Evolutionary conservation across 768 basidiomycete genomes (phyloP).

Genomic region (Boletus coccyginus): DNA sequence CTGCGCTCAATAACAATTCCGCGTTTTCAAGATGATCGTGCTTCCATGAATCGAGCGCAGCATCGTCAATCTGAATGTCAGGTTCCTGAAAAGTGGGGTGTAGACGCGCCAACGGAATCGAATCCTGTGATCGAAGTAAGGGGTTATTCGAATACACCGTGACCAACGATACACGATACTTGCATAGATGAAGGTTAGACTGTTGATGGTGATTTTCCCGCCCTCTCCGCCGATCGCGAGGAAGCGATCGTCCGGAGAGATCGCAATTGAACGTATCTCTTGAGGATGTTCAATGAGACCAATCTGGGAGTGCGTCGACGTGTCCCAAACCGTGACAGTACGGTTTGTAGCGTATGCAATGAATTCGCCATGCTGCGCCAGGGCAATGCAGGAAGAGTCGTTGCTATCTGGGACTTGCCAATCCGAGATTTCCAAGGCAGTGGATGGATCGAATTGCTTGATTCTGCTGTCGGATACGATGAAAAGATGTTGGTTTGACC

Average conservation of each 20-base stretch:
- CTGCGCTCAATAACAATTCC: background rate
- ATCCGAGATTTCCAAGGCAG: background rate
- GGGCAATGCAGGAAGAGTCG: background rate
- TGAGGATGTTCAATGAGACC: background rate
- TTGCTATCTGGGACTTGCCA: background rate
- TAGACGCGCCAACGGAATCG: background rate
- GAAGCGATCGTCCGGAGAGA: background rate
- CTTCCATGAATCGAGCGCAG: background rate
- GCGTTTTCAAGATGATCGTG: background rate
- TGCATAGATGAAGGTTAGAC: background rate
- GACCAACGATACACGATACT: background rate
- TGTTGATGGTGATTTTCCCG: background rate
- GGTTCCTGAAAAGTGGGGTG: constrained; percentile 1
- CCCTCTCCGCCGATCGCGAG: background rate
- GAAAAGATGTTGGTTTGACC: background rate
- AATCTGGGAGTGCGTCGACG: background rate
- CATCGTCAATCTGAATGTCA: background rate
- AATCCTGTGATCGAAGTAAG: background rate
- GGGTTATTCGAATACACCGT: background rate
- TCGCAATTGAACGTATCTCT: background rate
- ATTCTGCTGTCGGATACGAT: background rate
- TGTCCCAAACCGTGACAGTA: constrained; percentile 1
- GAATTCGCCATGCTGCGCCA: background rate
- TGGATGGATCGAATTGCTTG: background rate
- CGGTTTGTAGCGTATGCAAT: background rate